Evolutionary conservation across 352 stramenopile genomes (phyloP), one percentile per base, ranked within the genome.

Genomic region (Phytophthora lateralis): DNA sequence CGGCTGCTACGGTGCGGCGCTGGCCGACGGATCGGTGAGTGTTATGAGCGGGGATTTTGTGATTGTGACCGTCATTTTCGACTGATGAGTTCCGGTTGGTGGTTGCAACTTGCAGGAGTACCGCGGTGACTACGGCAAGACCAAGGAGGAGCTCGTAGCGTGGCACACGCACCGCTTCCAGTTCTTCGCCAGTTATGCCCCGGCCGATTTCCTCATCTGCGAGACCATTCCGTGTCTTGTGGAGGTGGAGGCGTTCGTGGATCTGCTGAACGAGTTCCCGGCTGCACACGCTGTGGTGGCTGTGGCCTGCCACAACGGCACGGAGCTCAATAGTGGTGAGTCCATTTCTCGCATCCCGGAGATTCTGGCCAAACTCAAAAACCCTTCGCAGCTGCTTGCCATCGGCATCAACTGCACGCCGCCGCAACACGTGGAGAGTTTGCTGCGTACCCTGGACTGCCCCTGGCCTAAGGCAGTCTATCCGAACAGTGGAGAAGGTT

Each of bases 341-440:
- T 57, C 71, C 0, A 85, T 95, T 54, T 59, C 58, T 8, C 67
- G 66, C 10, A 56, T 91, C 14, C 52, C 69, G 9, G 24, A 60
- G 15, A 61, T 89, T n/a, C 55, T 95, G 24, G 12, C 69, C 15
- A 68, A 81, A 30, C 61, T 90, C n/a, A 73, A 80, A 32, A 78
- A 80, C 39, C 69, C 71, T 14, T 70, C 73, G 48, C 75, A 88
- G 37, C 61, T 97, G 26, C 61, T 95, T 14, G 84, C 66, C 21
- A 75, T 96, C 39, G 89, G 89, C 5, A 80, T 96, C 44, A 97
- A 97, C 69, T 97, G 89, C 71, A 91, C 82, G 8, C 71, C 84
- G 17, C 89, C 89, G 21, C 73, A 83, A 49, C 78, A 88, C 55
- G 82, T 95, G 18, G 82, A 88, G 48, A 78, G 66, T 47, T 59